Base-by-base conservation (phyloP, 2,329 filamentous ascomycete genomes). In the Teratosphaeria destructans region DNA sequence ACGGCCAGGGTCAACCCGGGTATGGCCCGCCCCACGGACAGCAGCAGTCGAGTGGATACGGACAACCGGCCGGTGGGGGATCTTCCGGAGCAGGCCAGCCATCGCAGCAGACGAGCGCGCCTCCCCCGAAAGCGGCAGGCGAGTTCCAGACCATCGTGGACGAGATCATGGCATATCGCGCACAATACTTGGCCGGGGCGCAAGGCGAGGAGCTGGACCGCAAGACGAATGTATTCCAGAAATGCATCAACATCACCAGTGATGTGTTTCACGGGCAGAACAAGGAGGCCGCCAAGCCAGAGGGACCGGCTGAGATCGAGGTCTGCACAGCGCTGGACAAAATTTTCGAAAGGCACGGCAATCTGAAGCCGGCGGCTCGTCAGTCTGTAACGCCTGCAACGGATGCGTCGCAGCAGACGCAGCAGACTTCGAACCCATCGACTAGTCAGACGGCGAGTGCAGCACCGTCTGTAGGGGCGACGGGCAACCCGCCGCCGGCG, bases 131-230 rank as follows among this genome's bases (percentile, higher is more conserved):
- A 52, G 62, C 61, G 19, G 56, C 62, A 59, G 58, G 63, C 26
- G 61, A 60, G 37, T 68, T 68, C 61, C 59, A 62, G 26, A 58
- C 57, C 16, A 61, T 68, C 34, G 65, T 68, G 5, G 61, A 64
- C 53, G 66, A 64, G 47, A 68, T 68, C 37, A 62, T 68, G 60
- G 53, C 53, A 23, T 68, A 63, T 53, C 63, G 64, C 43, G 56
- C 61, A n/a, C 37, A 57, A 8, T 66, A 64, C 37, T 57, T 67
- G 10, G 58, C 61, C 2, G 19, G 26, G 19, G 43, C 43, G n/a
- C 43, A 49, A 49, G 43, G 43, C 43, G 43, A 49, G 6, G 43
- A 49, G 43, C 43, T 49, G n/a, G 43, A 49, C 5, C 43, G 43
- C 10, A 49, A 23, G 16, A 49, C 43, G 19, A 49, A 49, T 19